These are phyloP conservation scores for Auricularia heimuer DNA, from an alignment of 768 basidiomycete genomes.

Conservation along the genomic window DNA sequence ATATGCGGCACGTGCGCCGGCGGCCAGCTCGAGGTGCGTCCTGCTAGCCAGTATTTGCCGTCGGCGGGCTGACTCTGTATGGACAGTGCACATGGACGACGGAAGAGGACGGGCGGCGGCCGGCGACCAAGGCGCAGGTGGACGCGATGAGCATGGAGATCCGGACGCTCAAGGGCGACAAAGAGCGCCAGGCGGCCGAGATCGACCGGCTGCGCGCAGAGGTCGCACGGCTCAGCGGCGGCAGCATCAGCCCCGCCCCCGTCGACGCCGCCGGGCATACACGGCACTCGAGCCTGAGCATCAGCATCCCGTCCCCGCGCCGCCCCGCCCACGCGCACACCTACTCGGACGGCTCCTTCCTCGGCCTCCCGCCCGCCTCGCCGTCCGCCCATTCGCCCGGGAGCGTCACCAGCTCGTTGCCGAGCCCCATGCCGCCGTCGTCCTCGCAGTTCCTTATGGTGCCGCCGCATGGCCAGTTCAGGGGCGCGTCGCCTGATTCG, in stretches of 20 bases:
- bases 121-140: conserved; percentile 7
- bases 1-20: conserved; percentile 4
- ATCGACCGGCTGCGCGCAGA: background rate
- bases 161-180: background rate
- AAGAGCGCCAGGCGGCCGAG: background rate
- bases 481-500: background rate
- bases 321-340: background rate
- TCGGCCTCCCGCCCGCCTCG: background rate
- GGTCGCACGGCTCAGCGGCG: background rate
- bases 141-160: conserved; percentile 1
- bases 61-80: too few relatives aligned
- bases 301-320: background rate
- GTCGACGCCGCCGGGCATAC: background rate
- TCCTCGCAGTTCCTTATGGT: background rate
- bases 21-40: background rate
- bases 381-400: background rate
- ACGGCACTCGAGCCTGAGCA: background rate
- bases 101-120: conserved; percentile 7
- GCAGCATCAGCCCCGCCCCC: background rate
- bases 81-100: conserved; percentile 7
- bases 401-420: background rate
- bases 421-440: background rate
- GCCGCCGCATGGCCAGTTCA: background rate
- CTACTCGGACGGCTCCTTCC: background rate
- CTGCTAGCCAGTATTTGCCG: too few relatives aligned